Base-by-base conservation (phyloP, 1,284 basidiomycete species). In the Rhodotorula sp. region DNA sequence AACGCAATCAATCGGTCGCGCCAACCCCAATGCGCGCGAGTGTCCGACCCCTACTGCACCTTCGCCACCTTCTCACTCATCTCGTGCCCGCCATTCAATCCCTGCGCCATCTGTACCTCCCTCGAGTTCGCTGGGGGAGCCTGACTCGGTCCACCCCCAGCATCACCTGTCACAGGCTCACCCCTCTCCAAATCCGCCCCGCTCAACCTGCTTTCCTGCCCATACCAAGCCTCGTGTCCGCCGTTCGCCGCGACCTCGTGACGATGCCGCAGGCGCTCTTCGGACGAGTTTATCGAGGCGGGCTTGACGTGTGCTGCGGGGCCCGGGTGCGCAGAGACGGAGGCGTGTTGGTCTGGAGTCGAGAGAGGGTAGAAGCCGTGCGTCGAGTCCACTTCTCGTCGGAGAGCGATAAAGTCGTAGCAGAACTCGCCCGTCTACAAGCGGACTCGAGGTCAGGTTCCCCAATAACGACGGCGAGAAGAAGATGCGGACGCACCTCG, bases 401-500 rank as follows among this genome's bases (percentile, higher is more conserved):
- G 68, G 48, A 70, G 57, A 34, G 55, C 44, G 30, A 55, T 64
- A 26, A 62, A 71, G 34, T 71, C 69, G 57, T 68, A 71, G 9
- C 60, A 56, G 44, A 57, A 71, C 44, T 71, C 69, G 40, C 69
- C 69, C 4, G 66, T 64, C 56, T 58, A 28, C 20, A 9, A n/a
- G 26, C 0, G 48, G 22, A 9, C 9, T n/a, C 54, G 30, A 40
- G 2, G 31, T 40, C 5, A 51, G 26, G 24, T 10, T 8, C 28
- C n/a, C 26, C 26, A 24, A n/a, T 0, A 18, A 2, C n/a, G 22
- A 22, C 13, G 22, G 47, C 2, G 24, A 61, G 20, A 11, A 93
- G 84, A 95, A 88, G 44, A 28, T 24, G 40, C 31, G 22, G 15
- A 47, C 64, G 40, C 60, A 61, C 50, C 83, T 94, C 91, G 20